These are phyloP conservation scores for Aspergillus campestris DNA, from an alignment of 495 filamentous ascomycete species.

Conservation along the genomic window DNA sequence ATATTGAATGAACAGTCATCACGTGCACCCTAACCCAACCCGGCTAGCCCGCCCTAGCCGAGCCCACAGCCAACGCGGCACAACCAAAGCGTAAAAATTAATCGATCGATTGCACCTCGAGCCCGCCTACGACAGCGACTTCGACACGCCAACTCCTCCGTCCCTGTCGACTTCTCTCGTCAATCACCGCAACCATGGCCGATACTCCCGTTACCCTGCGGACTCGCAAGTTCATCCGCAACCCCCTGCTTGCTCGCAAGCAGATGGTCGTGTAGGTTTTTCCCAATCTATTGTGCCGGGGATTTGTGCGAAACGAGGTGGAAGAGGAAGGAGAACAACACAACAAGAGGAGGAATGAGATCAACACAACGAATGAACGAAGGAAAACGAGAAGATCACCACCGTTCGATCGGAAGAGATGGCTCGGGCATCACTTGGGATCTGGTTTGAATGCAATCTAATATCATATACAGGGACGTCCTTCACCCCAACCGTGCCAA, in stretches of 20 bases:
- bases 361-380: no score
- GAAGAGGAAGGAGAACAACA: conserved; percentile 9
- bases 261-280: conserved; percentile 98
- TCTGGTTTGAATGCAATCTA: no score
- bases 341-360: conserved; percentile 5
- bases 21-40: conserved; percentile 9
- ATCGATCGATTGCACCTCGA: conserved; percentile 10
- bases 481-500: conserved; percentile 98
- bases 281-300: conserved; percentile 2
- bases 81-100: not conserved
- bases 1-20: not conserved
- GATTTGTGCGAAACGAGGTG: not conserved
- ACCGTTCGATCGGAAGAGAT: no score
- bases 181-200: conserved; percentile 62
- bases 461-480: conserved; percentile 65
- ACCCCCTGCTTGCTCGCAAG: conserved; percentile 95
- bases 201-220: conserved; percentile 90
- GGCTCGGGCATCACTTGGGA: no score
- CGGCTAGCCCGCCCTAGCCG: conserved; percentile 35
- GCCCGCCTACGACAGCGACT: conserved; percentile 19
- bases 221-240: conserved; percentile 99
- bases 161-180: conserved; percentile 13
- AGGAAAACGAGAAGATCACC: no score
- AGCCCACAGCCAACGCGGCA: conserved; percentile 28
- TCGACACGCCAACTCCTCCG: conserved; percentile 15